Conservation (phyloP, 2,329 filamentous ascomycete genomes). For the Nigrospora osmanthi region DNA sequence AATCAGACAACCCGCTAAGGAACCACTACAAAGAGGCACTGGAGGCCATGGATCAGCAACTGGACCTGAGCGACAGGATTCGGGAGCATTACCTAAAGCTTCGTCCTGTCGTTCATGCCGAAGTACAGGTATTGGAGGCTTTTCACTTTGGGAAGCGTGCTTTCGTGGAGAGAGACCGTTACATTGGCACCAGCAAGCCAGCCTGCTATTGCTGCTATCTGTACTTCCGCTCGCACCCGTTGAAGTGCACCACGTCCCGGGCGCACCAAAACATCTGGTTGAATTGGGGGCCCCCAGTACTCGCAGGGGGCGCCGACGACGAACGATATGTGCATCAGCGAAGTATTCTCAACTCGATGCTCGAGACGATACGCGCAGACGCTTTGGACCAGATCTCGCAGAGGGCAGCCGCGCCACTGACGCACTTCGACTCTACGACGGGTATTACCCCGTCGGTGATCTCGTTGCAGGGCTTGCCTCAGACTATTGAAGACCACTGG, state of each 20-base stretch:
- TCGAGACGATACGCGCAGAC: conserved; percentile 12
- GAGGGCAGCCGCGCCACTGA: conserved; percentile 2
- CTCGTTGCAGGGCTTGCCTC: background rate
- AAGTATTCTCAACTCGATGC: conserved; percentile 15
- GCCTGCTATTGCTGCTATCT: conserved; percentile 41
- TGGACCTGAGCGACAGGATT: conserved; percentile 14
- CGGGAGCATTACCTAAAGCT: conserved; percentile 16
- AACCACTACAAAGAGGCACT: conserved; percentile 8
- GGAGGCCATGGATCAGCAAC: conserved; percentile 17
- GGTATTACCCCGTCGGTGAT: conserved; percentile 9
- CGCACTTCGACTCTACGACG: conserved; percentile 15
- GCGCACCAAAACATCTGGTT: conserved; percentile 30
- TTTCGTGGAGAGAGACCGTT: conserved; percentile 32
- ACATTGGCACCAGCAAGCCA: conserved; percentile 42
- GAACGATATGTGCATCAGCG: conserved; percentile 9
- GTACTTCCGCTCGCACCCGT: conserved; percentile 33
- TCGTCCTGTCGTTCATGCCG: conserved; percentile 30
- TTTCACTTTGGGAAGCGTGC: conserved; percentile 24
- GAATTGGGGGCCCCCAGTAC: conserved; percentile 27
- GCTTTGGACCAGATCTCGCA: conserved; percentile 13
- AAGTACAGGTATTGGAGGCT: conserved; percentile 38
- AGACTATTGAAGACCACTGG: too few species aligned
- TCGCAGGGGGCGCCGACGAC: conserved; percentile 7
- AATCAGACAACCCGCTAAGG: conserved; percentile 4
- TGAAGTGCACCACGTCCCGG: conserved; percentile 18